phyloP scores from a whole-genome alignment of 2,329 filamentous ascomycete species.

The Verticillium isaacii region DNA sequence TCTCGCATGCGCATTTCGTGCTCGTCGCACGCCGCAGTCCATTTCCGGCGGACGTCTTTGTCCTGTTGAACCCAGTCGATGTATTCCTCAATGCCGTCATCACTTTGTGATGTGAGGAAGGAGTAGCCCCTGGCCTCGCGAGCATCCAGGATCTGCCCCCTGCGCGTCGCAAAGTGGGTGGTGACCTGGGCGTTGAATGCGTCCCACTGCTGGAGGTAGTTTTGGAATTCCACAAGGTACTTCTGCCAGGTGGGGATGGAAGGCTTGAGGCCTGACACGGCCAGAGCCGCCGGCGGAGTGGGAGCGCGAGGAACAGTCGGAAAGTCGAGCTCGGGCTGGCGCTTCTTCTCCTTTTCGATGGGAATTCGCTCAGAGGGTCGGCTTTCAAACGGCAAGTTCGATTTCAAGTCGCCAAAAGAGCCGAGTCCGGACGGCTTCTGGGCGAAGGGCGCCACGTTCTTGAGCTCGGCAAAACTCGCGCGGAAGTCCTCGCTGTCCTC shows the following conservation, averaged over 20 bases:
- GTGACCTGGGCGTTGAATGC: conserved; percentile 42
- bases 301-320: conserved; percentile 47
- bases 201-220: conserved; percentile 45
- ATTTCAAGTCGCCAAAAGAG: conserved; percentile 52
- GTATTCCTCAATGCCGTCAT: conserved; percentile 52
- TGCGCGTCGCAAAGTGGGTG: conserved; percentile 50
- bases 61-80: conserved; percentile 59
- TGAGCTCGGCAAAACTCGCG: conserved; percentile 49
- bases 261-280: conserved; percentile 38
- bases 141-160: conserved; percentile 32
- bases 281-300: conserved; percentile 36
- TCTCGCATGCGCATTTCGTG: conserved; percentile 56
- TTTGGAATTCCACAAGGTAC: conserved; percentile 48
- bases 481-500: conserved; percentile 53
- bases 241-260: conserved; percentile 39
- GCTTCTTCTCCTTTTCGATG: conserved; percentile 24
- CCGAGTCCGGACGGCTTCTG: conserved; percentile 42
- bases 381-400: conserved; percentile 53
- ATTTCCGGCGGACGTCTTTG: conserved; percentile 54
- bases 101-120: conserved; percentile 38
- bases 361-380: conserved; percentile 38
- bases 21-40: conserved; percentile 53
- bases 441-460: conserved; percentile 51
- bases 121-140: conserved; percentile 35
- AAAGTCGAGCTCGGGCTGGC: conserved; percentile 32